Evolutionary conservation across 164 flowering plant genomes (phyloP).

Genomic region (Vitis cinerea): DNA sequence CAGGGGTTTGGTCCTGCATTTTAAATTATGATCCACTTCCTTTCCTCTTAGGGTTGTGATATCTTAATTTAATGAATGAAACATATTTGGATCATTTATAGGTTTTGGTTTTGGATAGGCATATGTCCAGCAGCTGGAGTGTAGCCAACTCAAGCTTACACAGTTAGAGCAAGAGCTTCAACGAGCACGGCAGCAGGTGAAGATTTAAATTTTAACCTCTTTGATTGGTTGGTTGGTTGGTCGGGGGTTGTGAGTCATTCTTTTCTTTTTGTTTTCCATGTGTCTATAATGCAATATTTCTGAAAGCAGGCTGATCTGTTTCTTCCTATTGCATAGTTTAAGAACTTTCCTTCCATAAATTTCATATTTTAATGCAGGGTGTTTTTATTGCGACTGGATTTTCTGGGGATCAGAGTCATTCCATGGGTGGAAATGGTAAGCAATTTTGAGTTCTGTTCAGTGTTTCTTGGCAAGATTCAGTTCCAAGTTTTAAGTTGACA

Average conservation of each 20-base stretch:
- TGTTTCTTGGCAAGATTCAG: background rate
- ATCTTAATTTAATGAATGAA: conserved; percentile 1
- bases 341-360: background rate
- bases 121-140: conserved; percentile 90
- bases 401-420: conserved; percentile 47
- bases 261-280: no score
- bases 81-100: conserved; percentile 16
- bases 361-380: conserved; percentile 48
- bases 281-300: background rate
- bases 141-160: conserved; percentile 60
- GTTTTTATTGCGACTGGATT: conserved; percentile 46
- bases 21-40: background rate
- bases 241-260: no score
- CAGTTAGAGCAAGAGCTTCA: conserved; percentile 86
- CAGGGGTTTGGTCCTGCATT: background rate
- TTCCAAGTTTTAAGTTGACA: no score
- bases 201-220: background rate
- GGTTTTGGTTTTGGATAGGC: conserved; percentile 57
- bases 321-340: background rate
- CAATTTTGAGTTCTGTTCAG: background rate
- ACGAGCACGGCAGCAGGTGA: conserved; percentile 77
- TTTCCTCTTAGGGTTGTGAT: background rate
- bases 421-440: conserved; percentile 59
- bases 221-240: background rate
- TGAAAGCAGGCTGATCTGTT: background rate